These are phyloP conservation scores for Zea mays DNA, from an alignment of 176 grass and related monocot species.

Conservation along the genomic window DNA sequence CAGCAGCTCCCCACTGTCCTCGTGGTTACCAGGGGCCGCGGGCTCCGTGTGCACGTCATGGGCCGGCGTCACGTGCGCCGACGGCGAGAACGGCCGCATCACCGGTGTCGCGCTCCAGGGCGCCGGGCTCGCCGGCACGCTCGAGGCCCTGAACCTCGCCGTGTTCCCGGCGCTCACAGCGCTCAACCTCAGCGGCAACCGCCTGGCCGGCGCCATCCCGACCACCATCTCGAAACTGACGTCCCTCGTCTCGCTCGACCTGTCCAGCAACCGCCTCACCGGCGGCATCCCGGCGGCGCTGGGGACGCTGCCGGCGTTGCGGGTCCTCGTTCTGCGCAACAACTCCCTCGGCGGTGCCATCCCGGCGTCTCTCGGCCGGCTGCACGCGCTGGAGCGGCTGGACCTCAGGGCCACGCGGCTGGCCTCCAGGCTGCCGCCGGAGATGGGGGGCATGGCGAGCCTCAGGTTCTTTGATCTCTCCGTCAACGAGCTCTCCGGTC, in stretches of 20 bases:
- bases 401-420: constrained; percentile 20
- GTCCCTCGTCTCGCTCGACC: constrained; percentile 30
- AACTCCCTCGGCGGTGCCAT: constrained; percentile 35
- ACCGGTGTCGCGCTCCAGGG: background rate
- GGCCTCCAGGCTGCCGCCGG: constrained; percentile 1
- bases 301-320: background rate
- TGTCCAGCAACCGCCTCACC: constrained; percentile 30
- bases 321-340: constrained; percentile 10
- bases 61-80: constrained; percentile 31
- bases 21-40: background rate
- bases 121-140: constrained; percentile 8
- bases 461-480: constrained; percentile 38
- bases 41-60: constrained; percentile 16
- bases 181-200: constrained; percentile 45
- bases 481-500: constrained; percentile 23
- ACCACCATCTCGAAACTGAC: background rate
- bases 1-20: constrained; percentile 2
- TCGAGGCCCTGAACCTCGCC: background rate
- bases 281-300: constrained; percentile 33
- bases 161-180: constrained; percentile 9
- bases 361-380: constrained; percentile 2
- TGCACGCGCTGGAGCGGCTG: background rate
- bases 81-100: background rate
- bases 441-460: constrained; percentile 28
- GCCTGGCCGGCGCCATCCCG: constrained; percentile 36